Evolutionary conservation across 176 grass and related monocot species (phyloP), one percentile per base, ranked within the genome.

Genomic region (Carex myosuroides): DNA sequence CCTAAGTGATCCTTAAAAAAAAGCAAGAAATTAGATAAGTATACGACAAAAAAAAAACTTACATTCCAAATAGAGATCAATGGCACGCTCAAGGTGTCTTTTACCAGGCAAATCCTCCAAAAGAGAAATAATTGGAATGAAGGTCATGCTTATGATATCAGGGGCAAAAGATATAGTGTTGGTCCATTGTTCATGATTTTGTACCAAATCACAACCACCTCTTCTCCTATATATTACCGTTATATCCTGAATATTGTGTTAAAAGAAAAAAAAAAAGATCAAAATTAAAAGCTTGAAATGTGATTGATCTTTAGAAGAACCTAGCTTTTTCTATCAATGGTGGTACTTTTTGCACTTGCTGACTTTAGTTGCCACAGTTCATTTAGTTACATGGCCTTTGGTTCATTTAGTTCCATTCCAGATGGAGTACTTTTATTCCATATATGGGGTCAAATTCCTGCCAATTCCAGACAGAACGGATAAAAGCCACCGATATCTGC

Each of bases 181-280:
- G 80, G 77, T 90, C 96, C 96, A 99, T 16, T 95, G 91, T 76
- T 32, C 86, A 93, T 81, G 92, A 88, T 76, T 95, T 74, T 96
- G 96, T 89, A 99, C 96, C 77, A 99, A 91, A 88, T 94, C 96
- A 21, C 91, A 91, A 81, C 96, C 96, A 68, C 96, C 96, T 76
- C 96, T 99, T 86, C 96, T 99, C 57, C 96, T 90, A 89, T 95
- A 99, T 83, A 99, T 99, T 84, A 99, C 91, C 70, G 96, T 99
- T 85, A 99, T 91, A 83, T 99, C 96, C 96, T 99, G 87, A 64
- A 88, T 60, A 58, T 26, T 20, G 29, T 56, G 80, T 63, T 41
- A 67, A 79, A 87, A 16, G 33, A 54, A 29, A 32, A 76, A 26
- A 54, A 78, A 32, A 17, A 8, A 32, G 21, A 22, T 62, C 7